phyloP scores from a whole-genome alignment of 2,329 filamentous ascomycete species.

The Acrocalymma vagum region DNA sequence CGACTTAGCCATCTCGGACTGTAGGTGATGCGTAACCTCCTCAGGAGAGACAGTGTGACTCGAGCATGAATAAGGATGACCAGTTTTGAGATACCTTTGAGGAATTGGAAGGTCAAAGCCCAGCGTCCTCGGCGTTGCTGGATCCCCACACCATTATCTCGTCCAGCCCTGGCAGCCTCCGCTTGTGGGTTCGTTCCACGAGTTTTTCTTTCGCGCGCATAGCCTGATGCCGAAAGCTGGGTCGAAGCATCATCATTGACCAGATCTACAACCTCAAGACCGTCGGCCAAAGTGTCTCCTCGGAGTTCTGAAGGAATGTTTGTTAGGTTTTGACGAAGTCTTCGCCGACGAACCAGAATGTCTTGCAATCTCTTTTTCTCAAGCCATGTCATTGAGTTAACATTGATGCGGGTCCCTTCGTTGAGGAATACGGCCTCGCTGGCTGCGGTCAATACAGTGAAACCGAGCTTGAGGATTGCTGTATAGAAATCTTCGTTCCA shows the following conservation, averaged over 20 bases:
- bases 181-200: conserved; percentile 41
- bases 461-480: conserved; percentile 84
- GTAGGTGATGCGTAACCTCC: conserved; percentile 66
- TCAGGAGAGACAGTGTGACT: conserved; percentile 62
- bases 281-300: conserved; percentile 49
- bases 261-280: conserved; percentile 40
- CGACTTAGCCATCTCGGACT: conserved; percentile 71
- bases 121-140: conserved; percentile 81
- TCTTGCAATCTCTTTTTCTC: conserved; percentile 87
- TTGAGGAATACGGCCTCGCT: conserved; percentile 97
- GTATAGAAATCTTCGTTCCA: conserved; percentile 97
- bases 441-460: conserved; percentile 87
- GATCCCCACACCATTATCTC: conserved; percentile 76
- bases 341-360: conserved; percentile 64
- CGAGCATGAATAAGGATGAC: conserved; percentile 67
- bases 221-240: conserved; percentile 56
- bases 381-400: conserved; percentile 85
- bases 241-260: conserved; percentile 44
- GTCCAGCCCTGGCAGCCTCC: conserved; percentile 34
- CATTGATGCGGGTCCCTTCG: conserved; percentile 78
- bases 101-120: conserved; percentile 78
- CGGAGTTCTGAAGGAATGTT: conserved; percentile 54
- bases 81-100: conserved; percentile 76
- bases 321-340: conserved; percentile 45
- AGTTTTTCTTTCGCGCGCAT: conserved; percentile 74